Evolutionary conservation across 1,139 yeast species (phyloP).

Genomic region (Geotrichum fermentans): DNA sequence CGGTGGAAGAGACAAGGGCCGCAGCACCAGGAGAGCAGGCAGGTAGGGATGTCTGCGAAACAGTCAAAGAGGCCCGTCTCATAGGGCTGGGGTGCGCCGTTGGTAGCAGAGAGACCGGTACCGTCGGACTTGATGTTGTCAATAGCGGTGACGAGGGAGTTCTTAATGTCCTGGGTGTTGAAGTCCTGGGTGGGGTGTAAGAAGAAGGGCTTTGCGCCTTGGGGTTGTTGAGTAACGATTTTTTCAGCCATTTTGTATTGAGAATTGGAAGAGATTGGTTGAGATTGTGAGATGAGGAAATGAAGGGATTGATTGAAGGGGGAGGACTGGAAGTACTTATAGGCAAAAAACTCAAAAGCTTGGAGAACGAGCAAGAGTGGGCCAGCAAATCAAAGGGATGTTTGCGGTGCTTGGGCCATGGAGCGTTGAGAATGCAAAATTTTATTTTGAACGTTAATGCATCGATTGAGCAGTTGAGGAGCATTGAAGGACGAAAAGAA

Average conservation of each 20-base stretch:
- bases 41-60: conserved; percentile 10
- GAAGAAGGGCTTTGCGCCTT: conserved; percentile 2
- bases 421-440: no score
- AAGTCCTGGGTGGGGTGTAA: conserved; percentile 6
- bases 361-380: no score
- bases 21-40: conserved; percentile 5
- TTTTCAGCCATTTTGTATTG: conserved; percentile 2
- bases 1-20: conserved; percentile 6
- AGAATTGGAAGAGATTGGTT: no score
- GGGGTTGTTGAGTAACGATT: conserved; percentile 1
- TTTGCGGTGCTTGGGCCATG: no score
- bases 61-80: conserved; percentile 11
- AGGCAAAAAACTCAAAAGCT: neutral
- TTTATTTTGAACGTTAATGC: no score
- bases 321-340: neutral
- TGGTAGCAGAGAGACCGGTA: conserved; percentile 6
- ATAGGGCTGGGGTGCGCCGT: neutral
- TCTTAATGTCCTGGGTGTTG: conserved; percentile 2
- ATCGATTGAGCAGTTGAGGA: no score
- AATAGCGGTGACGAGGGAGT: neutral
- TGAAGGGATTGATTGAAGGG: neutral
- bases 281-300: neutral
- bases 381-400: no score
- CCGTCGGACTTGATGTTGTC: conserved; percentile 6
- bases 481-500: no score